These are phyloP conservation scores for Scutellaria barbata DNA, from an alignment of 257 asterid species.

Conservation along the genomic window DNA sequence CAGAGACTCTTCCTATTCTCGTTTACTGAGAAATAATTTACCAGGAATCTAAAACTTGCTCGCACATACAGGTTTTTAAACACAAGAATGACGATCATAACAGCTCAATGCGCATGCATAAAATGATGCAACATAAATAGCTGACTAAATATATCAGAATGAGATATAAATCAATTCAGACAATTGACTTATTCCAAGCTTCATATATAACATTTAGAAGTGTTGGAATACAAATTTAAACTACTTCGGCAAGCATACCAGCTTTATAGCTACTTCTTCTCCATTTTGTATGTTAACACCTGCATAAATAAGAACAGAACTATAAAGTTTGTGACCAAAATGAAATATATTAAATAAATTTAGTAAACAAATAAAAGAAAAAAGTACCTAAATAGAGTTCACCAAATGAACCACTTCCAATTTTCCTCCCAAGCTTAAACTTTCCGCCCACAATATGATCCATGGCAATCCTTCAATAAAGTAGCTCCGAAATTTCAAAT, in stretches of 20 bases:
- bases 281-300: slow-evolving; percentile 86
- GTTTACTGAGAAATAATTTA: slow-evolving; percentile 21
- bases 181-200: slow-evolving; percentile 5
- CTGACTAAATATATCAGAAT: slow-evolving; percentile 17
- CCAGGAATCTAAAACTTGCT: slow-evolving; percentile 7
- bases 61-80: not conserved
- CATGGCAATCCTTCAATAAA: slow-evolving; percentile 49
- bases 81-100: slow-evolving; percentile 25
- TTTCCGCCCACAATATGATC: slow-evolving; percentile 87
- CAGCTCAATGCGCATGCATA: not conserved
- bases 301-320: slow-evolving; percentile 38
- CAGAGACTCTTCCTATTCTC: slow-evolving; percentile 15
- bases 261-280: slow-evolving; percentile 92
- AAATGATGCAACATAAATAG: not conserved
- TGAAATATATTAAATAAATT: not conserved
- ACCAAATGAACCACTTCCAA: slow-evolving; percentile 90
- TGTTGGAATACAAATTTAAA: not conserved
- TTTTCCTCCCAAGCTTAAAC: slow-evolving; percentile 82
- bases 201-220: not conserved
- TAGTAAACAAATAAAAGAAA: not conserved
- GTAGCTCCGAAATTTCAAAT: slow-evolving; percentile 28
- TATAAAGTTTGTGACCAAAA: not conserved
- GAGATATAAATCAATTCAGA: slow-evolving; percentile 11
- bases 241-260: slow-evolving; percentile 47
- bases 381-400: slow-evolving; percentile 70